Conservation (phyloP, 805 yeast genomes). For the Monosporozyma aerobia region DNA sequence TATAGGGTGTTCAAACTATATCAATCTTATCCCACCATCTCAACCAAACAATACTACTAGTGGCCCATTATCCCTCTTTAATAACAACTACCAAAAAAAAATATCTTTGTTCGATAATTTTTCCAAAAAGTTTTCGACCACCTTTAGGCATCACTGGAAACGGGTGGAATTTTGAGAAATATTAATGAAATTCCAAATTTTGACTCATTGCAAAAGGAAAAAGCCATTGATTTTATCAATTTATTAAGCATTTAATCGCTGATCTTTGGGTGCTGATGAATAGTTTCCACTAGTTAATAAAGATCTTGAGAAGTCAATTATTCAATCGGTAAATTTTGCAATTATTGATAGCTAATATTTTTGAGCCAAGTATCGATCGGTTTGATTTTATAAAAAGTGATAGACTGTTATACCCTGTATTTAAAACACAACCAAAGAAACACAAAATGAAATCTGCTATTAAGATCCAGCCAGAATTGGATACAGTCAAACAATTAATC, state of each 20-base stretch:
- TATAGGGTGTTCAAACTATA: too few species aligned
- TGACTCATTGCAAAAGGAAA: not conserved
- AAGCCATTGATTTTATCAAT: not conserved
- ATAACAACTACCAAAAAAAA: not conserved
- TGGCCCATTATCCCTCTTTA: too few species aligned
- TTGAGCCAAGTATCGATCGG: not conserved
- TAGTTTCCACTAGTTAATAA: too few species aligned
- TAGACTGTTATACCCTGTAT: not conserved
- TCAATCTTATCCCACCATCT: too few species aligned
- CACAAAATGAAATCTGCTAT: slow-evolving; percentile 4
- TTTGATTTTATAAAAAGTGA: not conserved
- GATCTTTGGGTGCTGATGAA: too few species aligned
- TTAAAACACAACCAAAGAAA: not conserved
- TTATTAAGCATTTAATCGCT: not conserved
- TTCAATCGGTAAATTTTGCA: too few species aligned
- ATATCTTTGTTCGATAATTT: not conserved
- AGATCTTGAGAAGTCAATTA: too few species aligned
- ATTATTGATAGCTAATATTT: too few species aligned
- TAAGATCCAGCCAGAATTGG: slow-evolving; percentile 44
- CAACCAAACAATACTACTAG: too few species aligned
- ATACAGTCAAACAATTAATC: slow-evolving; percentile 35
- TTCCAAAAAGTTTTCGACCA: not conserved
- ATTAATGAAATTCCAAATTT: not conserved
- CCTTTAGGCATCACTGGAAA: not conserved
- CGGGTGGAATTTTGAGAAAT: not conserved